These are phyloP conservation scores for Tricharina praecox DNA, from an alignment of 495 filamentous ascomycete genomes.

Conservation along the genomic window DNA sequence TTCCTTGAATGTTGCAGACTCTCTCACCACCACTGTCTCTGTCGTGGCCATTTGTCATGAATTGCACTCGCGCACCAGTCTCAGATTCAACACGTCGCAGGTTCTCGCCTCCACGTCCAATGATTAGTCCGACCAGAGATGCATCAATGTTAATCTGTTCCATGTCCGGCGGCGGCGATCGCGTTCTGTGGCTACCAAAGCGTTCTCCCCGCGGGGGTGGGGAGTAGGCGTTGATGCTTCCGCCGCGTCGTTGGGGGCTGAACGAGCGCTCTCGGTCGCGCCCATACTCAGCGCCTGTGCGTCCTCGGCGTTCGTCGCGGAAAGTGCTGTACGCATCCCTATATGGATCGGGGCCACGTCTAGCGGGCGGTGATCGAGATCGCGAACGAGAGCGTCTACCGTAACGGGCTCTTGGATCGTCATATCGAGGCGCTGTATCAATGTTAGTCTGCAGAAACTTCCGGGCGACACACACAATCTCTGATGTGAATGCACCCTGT, in stretches of 20 bases:
- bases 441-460: not conserved
- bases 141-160: constrained; percentile 65
- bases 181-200: constrained; percentile 30
- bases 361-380: constrained; percentile 49
- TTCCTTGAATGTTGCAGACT: constrained; percentile 61
- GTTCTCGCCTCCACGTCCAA: constrained; percentile 69
- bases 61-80: constrained; percentile 61
- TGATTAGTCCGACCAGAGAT: constrained; percentile 63
- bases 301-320: constrained; percentile 57
- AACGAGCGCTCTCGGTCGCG: constrained; percentile 48
- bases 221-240: constrained; percentile 21
- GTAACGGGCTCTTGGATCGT: constrained; percentile 26
- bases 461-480: not conserved
- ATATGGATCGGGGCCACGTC: constrained; percentile 31
- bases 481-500: not conserved
- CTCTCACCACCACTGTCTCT: constrained; percentile 47
- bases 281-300: constrained; percentile 34
- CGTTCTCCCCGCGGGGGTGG: constrained; percentile 29
- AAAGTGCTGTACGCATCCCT: constrained; percentile 37
- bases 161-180: constrained; percentile 45
- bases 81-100: constrained; percentile 59
- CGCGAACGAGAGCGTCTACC: constrained; percentile 43
- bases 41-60: constrained; percentile 47
- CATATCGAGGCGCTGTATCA: constrained; percentile 24
- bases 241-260: constrained; percentile 33